Percentiles rank a stretch among this genome's conserved stretches.
These are phyloP conservation scores for Beta vulgaris DNA, from an alignment of 148 eudicot genomes.

Conservation along the genomic window DNA sequence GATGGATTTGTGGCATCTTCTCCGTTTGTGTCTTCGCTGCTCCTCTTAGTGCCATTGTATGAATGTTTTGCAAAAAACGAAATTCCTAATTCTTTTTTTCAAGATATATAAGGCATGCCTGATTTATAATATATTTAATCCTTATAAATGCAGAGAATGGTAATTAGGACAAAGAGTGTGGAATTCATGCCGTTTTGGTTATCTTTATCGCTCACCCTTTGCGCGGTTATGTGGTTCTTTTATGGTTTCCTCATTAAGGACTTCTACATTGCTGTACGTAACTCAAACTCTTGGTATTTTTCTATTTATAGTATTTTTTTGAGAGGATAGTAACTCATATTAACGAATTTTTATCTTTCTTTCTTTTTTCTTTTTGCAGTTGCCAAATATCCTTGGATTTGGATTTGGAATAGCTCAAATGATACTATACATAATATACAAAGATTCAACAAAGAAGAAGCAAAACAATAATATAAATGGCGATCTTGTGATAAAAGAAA, in stretches of 20 bases:
- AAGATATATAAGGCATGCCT: neutral
- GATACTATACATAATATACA: constrained; percentile 58
- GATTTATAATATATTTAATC: neutral
- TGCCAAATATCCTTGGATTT: constrained; percentile 72
- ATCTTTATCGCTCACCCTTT: constrained; percentile 64
- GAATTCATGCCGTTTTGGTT: constrained; percentile 81
- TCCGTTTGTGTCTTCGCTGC: constrained; percentile 70
- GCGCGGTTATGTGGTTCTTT: constrained; percentile 84
- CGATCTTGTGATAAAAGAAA: constrained; percentile 6
- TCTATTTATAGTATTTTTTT: no score
- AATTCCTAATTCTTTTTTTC: neutral
- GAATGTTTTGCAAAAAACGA: neutral
- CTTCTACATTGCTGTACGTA: constrained; percentile 63
- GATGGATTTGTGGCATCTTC: constrained; percentile 79
- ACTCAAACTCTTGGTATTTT: neutral
- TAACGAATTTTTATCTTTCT: no score
- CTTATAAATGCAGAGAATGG: constrained; percentile 49
- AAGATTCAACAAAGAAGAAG: constrained; percentile 28
- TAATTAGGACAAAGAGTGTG: constrained; percentile 66
- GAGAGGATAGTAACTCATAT: no score
- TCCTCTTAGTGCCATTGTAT: constrained; percentile 77
- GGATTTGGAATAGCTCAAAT: constrained; percentile 64
- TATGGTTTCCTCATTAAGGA: constrained; percentile 64
- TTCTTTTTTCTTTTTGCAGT: constrained; percentile 27
- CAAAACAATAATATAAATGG: neutral